Evolutionary conservation across 202 grass and related monocot species (phyloP).

Genomic region (Schoenoplectus tabernaemontani): DNA sequence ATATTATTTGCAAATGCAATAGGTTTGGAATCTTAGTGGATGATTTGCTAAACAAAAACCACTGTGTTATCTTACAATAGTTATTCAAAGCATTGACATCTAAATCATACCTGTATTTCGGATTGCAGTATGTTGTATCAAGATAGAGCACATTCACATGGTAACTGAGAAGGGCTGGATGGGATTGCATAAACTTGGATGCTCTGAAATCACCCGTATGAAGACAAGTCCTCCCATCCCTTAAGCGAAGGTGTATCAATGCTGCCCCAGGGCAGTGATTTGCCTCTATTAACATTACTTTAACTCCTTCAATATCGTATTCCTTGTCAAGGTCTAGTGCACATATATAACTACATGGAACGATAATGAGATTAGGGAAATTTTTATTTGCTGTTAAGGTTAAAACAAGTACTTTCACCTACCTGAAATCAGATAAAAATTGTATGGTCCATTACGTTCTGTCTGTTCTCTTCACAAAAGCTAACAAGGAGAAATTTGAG

Average conservation of each 20-base stretch:
- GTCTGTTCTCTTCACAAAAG: background rate
- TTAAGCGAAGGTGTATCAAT: constrained; percentile 42
- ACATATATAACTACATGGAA: constrained; percentile 40
- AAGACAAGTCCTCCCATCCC: constrained; percentile 50
- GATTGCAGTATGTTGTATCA: constrained; percentile 75
- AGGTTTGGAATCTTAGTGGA: background rate
- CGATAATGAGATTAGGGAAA: background rate
- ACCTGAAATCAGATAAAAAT: background rate
- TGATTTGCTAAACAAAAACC: background rate
- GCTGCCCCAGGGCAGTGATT: constrained; percentile 78
- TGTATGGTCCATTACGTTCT: background rate
- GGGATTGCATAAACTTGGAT: constrained; percentile 48
- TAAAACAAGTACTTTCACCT: background rate
- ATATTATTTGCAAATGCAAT: background rate
- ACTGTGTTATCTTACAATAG: background rate
- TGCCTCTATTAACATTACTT: constrained; percentile 58
- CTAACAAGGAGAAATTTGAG: background rate
- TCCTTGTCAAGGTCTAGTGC: constrained; percentile 56
- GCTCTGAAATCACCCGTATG: constrained; percentile 76
- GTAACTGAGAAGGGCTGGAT: constrained; percentile 41
- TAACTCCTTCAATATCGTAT: constrained; percentile 50
- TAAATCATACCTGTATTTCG: constrained; percentile 53
- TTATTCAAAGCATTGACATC: constrained; percentile 6
- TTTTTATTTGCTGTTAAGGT: background rate
- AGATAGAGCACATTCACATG: constrained; percentile 63